Base-by-base conservation (phyloP, 768 basidiomycete genomes). In the Pleurotus ostreatus region DNA sequence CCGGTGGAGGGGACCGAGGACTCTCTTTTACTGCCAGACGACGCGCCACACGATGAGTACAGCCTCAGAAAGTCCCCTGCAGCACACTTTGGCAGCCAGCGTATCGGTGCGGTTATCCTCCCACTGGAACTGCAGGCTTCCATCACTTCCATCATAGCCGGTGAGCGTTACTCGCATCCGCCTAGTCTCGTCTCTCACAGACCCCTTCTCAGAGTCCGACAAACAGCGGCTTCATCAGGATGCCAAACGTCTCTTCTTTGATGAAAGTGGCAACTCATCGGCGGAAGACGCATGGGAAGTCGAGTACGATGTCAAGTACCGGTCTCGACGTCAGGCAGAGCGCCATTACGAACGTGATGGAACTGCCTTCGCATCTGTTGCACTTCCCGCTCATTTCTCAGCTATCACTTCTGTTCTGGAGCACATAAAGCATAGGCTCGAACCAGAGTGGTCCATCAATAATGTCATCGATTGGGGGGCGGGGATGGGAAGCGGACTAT, bases 341-440 rank as follows among this genome's bases (percentile, higher is more conserved):
- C 79, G 78, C 23, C 88, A 89, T 67, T 74, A 74, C 40, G 77
- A 80, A 55, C 78, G 88, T 23, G 89, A 94, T 60, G 91, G 86
- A 20, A 85, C 88, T 22, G 93, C 93, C 4, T 95, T 94, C 66
- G 87, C 88, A 12, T 85, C 89, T 11, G 78, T 94, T 48, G 88
- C 86, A n/a, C 79, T 95, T 60, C 93, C 93, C 1, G 84, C 86
- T 2, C 89, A 94, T 71, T 95, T 89, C 67, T 82, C 91, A 46
- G 91, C 85, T 2, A 88, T 94, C 49, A 78, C 73, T 48, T 75
- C 87, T n/a, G 90, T 94, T 4, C 70, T 95, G 15, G 74, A 80
- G 46, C 85, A 92, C 60, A 61, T 85, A 38, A 86, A 81, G 58
- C 77, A 72, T 47, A 76, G 92, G 55, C 62, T 93, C 38, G 85